Base-by-base conservation (phyloP, 768 basidiomycete species). In the Hygrocybe punicea region DNA sequence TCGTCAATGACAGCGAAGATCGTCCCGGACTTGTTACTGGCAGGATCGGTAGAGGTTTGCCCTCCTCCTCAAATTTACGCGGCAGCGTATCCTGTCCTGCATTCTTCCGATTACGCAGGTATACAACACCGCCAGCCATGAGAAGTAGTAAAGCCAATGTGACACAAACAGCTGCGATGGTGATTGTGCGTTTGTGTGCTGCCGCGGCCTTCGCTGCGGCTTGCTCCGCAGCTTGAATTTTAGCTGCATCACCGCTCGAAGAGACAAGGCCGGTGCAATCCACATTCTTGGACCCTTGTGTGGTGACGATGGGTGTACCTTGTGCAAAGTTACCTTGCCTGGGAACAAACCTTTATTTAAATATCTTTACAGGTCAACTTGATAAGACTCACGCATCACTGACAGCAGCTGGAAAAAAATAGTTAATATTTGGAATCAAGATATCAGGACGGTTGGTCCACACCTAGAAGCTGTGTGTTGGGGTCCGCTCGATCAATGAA, bases 401-500 rank as follows among this genome's bases (percentile, higher is more conserved):
- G 58, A 77, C 65, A 16, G 73, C 64, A 40, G 69, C 80, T 81
- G 59, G 40, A 14, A 24, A 24, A 53, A 37, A 44, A n/a, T 51
- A 55, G 44, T 46, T 50, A 33, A 53, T 51, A 35, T 29, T 14
- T 17, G n/a, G 19, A 16, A 47, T 35, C 37, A 23, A 34, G 46
- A 4, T 51, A 6, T 13, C 21, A 24, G 24, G 17, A 17, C 4
- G 19, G 24, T 33, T 42, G 25, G 47, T 42, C 67, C 70, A 47
- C 57, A 80, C 82, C 76, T 52, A 83, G 60, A 14, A 82, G 59
- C 35, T 65, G 63, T 6, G 63, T 60, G n/a, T 60, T 59, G 4
- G 78, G 74, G 47, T 67, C 64, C 5, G 74, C 77, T 6, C 76
- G 70, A 57, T 80, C 74, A 49, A 78, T 78, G 58, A 67, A 79